phyloP scores from a whole-genome alignment of 176 grass and related monocot genomes.

The Thinopyrum elongatum region DNA sequence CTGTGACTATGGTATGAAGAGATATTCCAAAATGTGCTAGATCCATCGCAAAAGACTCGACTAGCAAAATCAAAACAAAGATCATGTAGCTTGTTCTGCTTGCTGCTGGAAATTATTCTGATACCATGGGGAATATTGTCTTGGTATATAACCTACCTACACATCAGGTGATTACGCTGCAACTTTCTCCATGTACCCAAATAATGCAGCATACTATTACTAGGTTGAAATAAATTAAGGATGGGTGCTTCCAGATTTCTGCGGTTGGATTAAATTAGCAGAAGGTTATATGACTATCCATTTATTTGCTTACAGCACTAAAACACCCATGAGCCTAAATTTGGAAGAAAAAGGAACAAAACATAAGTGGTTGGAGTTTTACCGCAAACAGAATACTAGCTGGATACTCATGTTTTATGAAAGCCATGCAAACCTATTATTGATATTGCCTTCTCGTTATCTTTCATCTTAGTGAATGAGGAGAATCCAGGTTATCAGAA shows the following conservation, averaged over 20 bases:
- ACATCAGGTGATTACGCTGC: slow-evolving; percentile 4
- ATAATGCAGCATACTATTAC: neutral
- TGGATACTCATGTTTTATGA: slow-evolving; percentile 7
- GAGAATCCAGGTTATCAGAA: neutral
- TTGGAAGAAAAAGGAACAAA: neutral
- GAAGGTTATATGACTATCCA: slow-evolving; percentile 9
- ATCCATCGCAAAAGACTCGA: slow-evolving; percentile 1
- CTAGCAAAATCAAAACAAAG: slow-evolving; percentile 10
- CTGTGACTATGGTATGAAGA: neutral
- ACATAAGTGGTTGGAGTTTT: slow-evolving; percentile 12
- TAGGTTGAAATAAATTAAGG: slow-evolving; percentile 15
- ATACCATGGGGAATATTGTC: neutral
- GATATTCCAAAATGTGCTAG: neutral
- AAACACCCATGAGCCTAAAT: slow-evolving; percentile 8
- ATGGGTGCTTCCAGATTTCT: neutral
- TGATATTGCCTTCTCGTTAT: neutral
- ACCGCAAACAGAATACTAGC: neutral
- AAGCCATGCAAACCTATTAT: neutral
- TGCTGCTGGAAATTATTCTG: slow-evolving; percentile 8
- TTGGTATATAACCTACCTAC: neutral
- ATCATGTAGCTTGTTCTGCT: slow-evolving; percentile 12
- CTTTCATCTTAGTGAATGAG: neutral
- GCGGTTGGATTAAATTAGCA: slow-evolving; percentile 1
- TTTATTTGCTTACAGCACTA: neutral
- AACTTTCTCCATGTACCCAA: neutral